Evolutionary conservation across 148 eudicot species (phyloP).

Genomic region (Chenopodium suecicum): DNA sequence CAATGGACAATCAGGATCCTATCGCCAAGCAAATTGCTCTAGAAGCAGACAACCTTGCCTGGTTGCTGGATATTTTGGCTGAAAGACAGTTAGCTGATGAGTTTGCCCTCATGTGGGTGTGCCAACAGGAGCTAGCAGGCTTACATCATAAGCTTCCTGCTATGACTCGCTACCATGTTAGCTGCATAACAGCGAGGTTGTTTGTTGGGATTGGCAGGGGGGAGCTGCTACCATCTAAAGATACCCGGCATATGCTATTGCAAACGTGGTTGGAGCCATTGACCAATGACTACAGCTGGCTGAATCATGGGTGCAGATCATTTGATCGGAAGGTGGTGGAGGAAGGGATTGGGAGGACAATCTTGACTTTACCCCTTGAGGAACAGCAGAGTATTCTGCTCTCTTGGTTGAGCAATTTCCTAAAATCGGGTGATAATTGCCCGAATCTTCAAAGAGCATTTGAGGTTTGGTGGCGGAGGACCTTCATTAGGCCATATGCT

Average conservation of each 20-base stretch:
- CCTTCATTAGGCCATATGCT: slow-evolving; percentile 69
- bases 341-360: slow-evolving; percentile 92
- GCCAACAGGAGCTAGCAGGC: slow-evolving; percentile 68
- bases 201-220: slow-evolving; percentile 93
- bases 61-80: slow-evolving; percentile 89
- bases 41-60: slow-evolving; percentile 77
- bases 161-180: slow-evolving; percentile 59
- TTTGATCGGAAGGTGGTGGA: slow-evolving; percentile 86
- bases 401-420: slow-evolving; percentile 71
- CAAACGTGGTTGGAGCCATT: slow-evolving; percentile 85
- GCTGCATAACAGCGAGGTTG: slow-evolving; percentile 71
- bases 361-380: slow-evolving; percentile 82
- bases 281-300: slow-evolving; percentile 80
- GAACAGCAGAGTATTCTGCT: slow-evolving; percentile 88
- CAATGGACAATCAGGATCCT: slow-evolving; percentile 42
- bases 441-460: slow-evolving; percentile 91
- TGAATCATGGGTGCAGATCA: slow-evolving; percentile 78
- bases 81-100: slow-evolving; percentile 75
- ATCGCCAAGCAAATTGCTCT: slow-evolving; percentile 54
- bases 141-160: slow-evolving; percentile 59
- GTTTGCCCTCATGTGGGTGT: slow-evolving; percentile 74
- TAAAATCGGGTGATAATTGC: slow-evolving; percentile 76
- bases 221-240: slow-evolving; percentile 78
- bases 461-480: slow-evolving; percentile 99
- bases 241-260: slow-evolving; percentile 59